These are phyloP conservation scores for Gastrolobium bilobum DNA, from an alignment of 306 rosid species.

Conservation along the genomic window DNA sequence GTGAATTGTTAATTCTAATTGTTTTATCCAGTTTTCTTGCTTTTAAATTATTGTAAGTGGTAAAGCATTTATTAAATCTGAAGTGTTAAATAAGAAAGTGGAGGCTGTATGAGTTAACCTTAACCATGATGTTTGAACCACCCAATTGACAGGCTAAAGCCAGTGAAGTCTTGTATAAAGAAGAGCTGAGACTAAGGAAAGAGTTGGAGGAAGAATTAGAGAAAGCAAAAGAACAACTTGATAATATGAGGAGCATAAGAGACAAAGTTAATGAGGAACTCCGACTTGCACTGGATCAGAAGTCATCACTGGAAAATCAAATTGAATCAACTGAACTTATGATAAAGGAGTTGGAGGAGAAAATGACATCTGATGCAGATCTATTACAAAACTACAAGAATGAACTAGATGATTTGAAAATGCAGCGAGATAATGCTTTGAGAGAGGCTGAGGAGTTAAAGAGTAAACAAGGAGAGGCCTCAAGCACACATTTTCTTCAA, in stretches of 20 bases:
- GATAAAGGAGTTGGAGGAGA: conserved; percentile 64
- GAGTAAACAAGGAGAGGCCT: conserved; percentile 63
- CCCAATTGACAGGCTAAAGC: conserved; percentile 64
- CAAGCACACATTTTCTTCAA: conserved; percentile 54
- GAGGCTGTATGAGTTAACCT: neutral
- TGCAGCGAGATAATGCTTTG: conserved; percentile 68
- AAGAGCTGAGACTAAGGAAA: conserved; percentile 73
- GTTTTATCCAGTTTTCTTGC: neutral
- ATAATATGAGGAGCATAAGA: conserved; percentile 55
- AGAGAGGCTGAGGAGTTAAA: conserved; percentile 79
- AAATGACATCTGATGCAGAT: conserved; percentile 62
- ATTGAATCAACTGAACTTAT: conserved; percentile 61
- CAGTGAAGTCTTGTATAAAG: conserved; percentile 56
- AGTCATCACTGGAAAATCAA: conserved; percentile 62
- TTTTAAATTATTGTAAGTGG: neutral
- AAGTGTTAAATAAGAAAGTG: conserved; percentile 9
- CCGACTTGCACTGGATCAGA: conserved; percentile 60
- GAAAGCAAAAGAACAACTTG: conserved; percentile 61
- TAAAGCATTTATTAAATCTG: conserved; percentile 6
- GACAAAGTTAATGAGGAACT: conserved; percentile 66
- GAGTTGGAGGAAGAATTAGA: conserved; percentile 67
- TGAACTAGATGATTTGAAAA: conserved; percentile 68
- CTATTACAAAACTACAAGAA: conserved; percentile 60
- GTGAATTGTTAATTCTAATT: conserved; percentile 21
- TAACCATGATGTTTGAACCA: conserved; percentile 8